Conservation (phyloP, 495 filamentous ascomycete genomes). For the Hapsidospora chrysogenum region DNA sequence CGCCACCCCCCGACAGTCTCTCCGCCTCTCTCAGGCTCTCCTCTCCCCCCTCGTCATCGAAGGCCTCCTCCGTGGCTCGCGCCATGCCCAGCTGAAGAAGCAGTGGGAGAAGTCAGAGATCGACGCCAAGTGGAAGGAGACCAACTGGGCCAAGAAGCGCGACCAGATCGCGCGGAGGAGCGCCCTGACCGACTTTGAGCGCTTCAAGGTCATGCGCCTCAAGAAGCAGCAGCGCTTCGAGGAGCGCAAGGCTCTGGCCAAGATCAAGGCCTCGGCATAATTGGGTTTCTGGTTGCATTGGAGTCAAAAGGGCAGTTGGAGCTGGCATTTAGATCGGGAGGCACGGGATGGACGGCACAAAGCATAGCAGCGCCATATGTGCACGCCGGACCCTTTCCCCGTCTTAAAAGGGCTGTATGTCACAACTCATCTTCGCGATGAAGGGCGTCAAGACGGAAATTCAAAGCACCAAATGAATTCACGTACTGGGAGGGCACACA, state of each 20-base stretch:
- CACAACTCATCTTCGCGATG: slow-evolving; percentile 3
- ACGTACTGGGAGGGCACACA: slow-evolving; percentile 1
- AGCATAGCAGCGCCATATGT: slow-evolving; percentile 2
- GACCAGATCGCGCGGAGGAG: slow-evolving; percentile 67
- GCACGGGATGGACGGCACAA: slow-evolving; percentile 1
- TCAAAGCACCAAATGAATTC: slow-evolving; percentile 5
- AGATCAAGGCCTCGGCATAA: slow-evolving; percentile 42
- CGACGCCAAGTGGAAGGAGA: slow-evolving; percentile 79
- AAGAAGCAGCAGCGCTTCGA: slow-evolving; percentile 97
- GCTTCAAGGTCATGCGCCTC: slow-evolving; percentile 96
- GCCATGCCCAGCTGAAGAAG: slow-evolving; percentile 64
- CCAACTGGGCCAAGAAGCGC: slow-evolving; percentile 79
- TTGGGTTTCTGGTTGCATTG: slow-evolving; percentile 1
- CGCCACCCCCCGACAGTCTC: slow-evolving; percentile 68
- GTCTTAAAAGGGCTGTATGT: slow-evolving; percentile 6
- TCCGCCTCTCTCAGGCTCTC: slow-evolving; percentile 62
- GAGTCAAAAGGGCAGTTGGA: slow-evolving; percentile 1
- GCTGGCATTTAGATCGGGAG: slow-evolving; percentile 2
- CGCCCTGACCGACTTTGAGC: slow-evolving; percentile 92
- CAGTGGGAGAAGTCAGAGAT: slow-evolving; percentile 77
- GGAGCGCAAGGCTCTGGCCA: slow-evolving; percentile 80
- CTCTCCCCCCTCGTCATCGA: slow-evolving; percentile 81
- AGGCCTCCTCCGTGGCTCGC: slow-evolving; percentile 73
- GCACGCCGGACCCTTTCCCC: neutral
- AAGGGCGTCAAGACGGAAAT: slow-evolving; percentile 5